Conservation (phyloP, 1,284 basidiomycete genomes). For the Cutaneotrichosporon daszewskae region DNA sequence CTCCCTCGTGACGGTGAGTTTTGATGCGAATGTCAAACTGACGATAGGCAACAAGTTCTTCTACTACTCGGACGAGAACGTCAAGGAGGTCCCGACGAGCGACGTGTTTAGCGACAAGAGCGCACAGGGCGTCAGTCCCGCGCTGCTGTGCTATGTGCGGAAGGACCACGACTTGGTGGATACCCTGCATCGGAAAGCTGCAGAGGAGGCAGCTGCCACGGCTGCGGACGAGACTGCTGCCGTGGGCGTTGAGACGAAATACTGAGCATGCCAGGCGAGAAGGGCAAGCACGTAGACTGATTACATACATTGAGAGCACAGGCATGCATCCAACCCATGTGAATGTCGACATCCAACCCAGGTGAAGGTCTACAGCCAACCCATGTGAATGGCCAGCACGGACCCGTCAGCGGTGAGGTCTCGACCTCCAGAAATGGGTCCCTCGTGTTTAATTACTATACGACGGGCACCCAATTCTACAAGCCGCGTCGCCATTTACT, state of each 20-base stretch:
- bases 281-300: no score
- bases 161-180: conserved; percentile 36
- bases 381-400: no score
- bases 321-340: background rate
- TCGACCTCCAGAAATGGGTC: no score
- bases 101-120: conserved; percentile 41
- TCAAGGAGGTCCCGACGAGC: conserved; percentile 49
- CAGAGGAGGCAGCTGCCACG: background rate
- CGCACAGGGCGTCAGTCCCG: conserved; percentile 40
- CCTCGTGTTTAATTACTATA: no score
- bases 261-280: no score
- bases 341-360: no score
- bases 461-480: no score
- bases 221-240: background rate
- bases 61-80: conserved; percentile 88
- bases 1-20: conserved; percentile 41
- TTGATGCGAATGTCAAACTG: background rate
- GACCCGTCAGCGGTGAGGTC: no score
- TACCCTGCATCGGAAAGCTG: conserved; percentile 37
- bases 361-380: no score
- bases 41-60: conserved; percentile 68
- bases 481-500: no score
- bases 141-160: conserved; percentile 46
- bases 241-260: no score
- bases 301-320: background rate